These are phyloP conservation scores for Diaporthe sp. DNA, from an alignment of 2,329 filamentous ascomycete genomes.

Conservation along the genomic window DNA sequence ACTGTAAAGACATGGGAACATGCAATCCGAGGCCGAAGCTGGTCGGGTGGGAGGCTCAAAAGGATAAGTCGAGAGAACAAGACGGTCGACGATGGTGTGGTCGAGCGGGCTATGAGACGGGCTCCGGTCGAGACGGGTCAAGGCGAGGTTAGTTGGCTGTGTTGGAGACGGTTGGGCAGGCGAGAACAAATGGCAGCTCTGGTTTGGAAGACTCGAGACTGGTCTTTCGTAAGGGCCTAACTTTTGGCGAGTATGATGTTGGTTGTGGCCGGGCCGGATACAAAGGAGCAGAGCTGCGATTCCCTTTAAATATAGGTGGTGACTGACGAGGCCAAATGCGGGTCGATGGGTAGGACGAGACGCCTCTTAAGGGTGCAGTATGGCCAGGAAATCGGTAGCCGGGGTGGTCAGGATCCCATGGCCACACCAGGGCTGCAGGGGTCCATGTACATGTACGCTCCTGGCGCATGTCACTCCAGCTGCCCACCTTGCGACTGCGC, in stretches of 20 bases:
- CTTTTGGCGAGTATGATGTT: conserved; percentile 18
- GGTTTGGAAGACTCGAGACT: conserved; percentile 31
- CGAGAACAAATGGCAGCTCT: conserved; percentile 11
- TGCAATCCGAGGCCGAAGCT: conserved; percentile 24
- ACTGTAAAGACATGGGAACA: conserved; percentile 48
- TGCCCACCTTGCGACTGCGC: conserved; percentile 14
- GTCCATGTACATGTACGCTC: conserved; percentile 6
- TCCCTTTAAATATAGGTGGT: conserved; percentile 34
- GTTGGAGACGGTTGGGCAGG: background rate
- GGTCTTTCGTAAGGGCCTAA: conserved; percentile 31
- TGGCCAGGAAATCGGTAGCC: conserved; percentile 30
- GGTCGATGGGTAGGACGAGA: conserved; percentile 28
- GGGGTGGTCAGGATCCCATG: conserved; percentile 33
- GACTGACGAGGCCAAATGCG: conserved; percentile 31
- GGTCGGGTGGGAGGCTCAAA: background rate
- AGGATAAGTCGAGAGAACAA: background rate
- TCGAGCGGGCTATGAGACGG: conserved; percentile 25
- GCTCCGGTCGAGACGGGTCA: conserved; percentile 34
- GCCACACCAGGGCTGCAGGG: conserved; percentile 19
- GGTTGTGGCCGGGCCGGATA: background rate
- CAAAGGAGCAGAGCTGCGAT: conserved; percentile 21
- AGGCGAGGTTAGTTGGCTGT: conserved; percentile 28
- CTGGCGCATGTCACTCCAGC: conserved; percentile 9
- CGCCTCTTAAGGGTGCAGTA: conserved; percentile 9
- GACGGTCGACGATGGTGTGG: conserved; percentile 23